Evolutionary conservation across 192 early-diverging fungal genomes (phyloP).

Genomic region (Phlyctochytrium bullatum): DNA sequence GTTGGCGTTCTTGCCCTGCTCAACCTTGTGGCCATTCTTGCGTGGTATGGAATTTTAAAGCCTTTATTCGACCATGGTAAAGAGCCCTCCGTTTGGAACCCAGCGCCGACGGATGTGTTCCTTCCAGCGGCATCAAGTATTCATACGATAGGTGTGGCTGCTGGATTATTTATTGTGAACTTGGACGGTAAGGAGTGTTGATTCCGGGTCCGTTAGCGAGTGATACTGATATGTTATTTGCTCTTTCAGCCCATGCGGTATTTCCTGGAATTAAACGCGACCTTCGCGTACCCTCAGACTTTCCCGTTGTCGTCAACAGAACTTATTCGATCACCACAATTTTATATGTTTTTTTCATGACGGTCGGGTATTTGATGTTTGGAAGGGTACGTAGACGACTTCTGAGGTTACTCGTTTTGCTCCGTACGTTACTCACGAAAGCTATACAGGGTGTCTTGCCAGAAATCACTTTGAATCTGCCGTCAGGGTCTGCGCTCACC

Average conservation of each 20-base stretch:
- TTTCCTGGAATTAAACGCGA: slow-evolving; percentile 69
- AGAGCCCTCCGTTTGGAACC: slow-evolving; percentile 52
- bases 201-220: not conserved
- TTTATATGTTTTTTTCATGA: slow-evolving; percentile 53
- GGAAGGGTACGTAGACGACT: slow-evolving; percentile 33
- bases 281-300: slow-evolving; percentile 52
- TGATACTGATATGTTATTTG: not conserved
- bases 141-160: slow-evolving; percentile 23
- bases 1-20: slow-evolving; percentile 53
- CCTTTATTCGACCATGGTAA: slow-evolving; percentile 26
- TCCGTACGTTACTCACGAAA: slow-evolving; percentile 5
- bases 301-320: slow-evolving; percentile 49
- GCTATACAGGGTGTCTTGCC: slow-evolving; percentile 12
- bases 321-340: slow-evolving; percentile 49
- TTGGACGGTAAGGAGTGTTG: not conserved
- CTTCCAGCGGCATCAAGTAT: slow-evolving; percentile 29
- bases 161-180: slow-evolving; percentile 30
- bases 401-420: not conserved
- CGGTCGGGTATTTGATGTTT: slow-evolving; percentile 70
- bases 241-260: slow-evolving; percentile 51
- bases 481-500: slow-evolving; percentile 47
- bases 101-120: slow-evolving; percentile 49
- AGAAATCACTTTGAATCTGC: slow-evolving; percentile 69
- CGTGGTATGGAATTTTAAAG: slow-evolving; percentile 56
- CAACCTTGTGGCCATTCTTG: slow-evolving; percentile 50